These are phyloP conservation scores for Aspergillus eucalypticola DNA, from an alignment of 2,329 filamentous ascomycete genomes.

Conservation along the genomic window DNA sequence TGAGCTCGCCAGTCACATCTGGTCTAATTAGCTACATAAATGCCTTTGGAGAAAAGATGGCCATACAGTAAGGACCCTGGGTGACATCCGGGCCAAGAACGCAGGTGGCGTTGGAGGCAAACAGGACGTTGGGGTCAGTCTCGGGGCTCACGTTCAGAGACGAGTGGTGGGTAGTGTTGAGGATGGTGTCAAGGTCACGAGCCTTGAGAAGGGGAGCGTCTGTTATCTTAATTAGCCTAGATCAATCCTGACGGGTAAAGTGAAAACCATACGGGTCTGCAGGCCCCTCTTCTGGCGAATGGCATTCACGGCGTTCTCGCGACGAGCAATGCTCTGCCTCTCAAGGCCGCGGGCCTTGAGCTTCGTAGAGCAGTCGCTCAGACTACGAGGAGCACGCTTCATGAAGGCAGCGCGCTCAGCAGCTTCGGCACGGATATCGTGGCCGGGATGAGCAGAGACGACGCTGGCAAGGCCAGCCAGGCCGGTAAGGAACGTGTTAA, in stretches of 20 bases:
- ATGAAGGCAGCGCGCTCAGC: slow-evolving; percentile 53
- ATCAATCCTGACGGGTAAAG: neutral
- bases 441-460: slow-evolving; percentile 51
- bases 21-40: neutral
- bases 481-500: slow-evolving; percentile 25
- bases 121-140: slow-evolving; percentile 30
- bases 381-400: slow-evolving; percentile 41
- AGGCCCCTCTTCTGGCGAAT: slow-evolving; percentile 46
- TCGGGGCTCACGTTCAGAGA: slow-evolving; percentile 27
- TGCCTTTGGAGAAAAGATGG: rapidly evolving
- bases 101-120: slow-evolving; percentile 43
- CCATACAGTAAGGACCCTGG: slow-evolving; percentile 54
- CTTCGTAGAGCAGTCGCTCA: slow-evolving; percentile 51
- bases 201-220: slow-evolving; percentile 27
- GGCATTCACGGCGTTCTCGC: slow-evolving; percentile 43
- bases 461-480: slow-evolving; percentile 28
- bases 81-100: slow-evolving; percentile 56
- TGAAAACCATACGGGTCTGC: slow-evolving; percentile 22
- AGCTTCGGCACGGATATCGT: slow-evolving; percentile 52
- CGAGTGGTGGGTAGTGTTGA: slow-evolving; percentile 45
- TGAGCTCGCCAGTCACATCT: slow-evolving; percentile 41
- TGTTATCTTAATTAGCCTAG: neutral
- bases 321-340: slow-evolving; percentile 48
- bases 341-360: slow-evolving; percentile 52
- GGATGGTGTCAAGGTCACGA: slow-evolving; percentile 37